These are phyloP conservation scores for Podospora fimiseda DNA, from an alignment of 495 filamentous ascomycete species.

Conservation along the genomic window DNA sequence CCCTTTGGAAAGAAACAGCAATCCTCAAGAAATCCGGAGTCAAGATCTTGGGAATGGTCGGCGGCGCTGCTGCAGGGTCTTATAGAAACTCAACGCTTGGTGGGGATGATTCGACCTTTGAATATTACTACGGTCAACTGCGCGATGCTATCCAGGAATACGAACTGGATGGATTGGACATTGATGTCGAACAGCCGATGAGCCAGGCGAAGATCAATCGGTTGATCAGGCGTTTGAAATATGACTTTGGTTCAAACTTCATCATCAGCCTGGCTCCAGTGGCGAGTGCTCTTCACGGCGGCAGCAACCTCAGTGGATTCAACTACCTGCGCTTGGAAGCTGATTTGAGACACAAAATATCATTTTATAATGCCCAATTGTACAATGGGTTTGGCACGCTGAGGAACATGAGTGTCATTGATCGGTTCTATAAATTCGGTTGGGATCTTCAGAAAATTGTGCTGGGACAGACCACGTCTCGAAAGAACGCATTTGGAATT, in stretches of 20 bases:
- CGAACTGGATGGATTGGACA: constrained; percentile 64
- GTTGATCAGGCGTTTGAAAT: constrained; percentile 63
- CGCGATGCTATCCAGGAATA: constrained; percentile 50
- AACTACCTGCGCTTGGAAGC: constrained; percentile 59
- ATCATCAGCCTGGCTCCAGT: constrained; percentile 76
- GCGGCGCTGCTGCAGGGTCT: constrained; percentile 67
- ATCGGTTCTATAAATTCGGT: constrained; percentile 53
- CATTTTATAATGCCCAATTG: constrained; percentile 81
- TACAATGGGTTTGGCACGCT: constrained; percentile 75
- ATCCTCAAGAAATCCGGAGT: constrained; percentile 55
- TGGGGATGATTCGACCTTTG: constrained; percentile 46
- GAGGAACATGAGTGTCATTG: constrained; percentile 53
- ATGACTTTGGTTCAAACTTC: constrained; percentile 64
- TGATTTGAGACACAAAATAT: constrained; percentile 34
- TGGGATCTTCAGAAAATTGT: constrained; percentile 64
- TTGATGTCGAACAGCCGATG: constrained; percentile 80
- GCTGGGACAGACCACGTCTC: constrained; percentile 65
- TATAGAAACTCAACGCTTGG: constrained; percentile 54
- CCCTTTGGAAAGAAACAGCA: constrained; percentile 62
- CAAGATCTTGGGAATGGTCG: constrained; percentile 74
- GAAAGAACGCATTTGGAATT: constrained; percentile 53
- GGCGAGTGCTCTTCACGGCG: constrained; percentile 57
- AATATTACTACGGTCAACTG: constrained; percentile 60
- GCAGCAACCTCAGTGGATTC: constrained; percentile 66
- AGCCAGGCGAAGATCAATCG: constrained; percentile 60